Evolutionary conservation across 305 asterid species (phyloP).

Genomic region (Fraxinus sp.): DNA sequence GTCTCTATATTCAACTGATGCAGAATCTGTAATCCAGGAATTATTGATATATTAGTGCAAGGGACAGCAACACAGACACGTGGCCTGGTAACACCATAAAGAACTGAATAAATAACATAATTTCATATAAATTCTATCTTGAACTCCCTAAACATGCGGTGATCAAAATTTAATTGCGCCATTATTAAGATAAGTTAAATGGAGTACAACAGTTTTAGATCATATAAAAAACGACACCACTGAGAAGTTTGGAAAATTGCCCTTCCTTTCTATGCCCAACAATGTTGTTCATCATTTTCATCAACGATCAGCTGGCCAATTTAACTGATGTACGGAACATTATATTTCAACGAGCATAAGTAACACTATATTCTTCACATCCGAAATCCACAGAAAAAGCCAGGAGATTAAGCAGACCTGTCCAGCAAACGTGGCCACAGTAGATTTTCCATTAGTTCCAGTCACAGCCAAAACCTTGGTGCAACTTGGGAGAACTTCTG

Average conservation of each 20-base stretch:
- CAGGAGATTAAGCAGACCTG: constrained; percentile 25
- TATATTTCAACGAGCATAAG: not conserved
- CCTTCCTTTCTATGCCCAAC: not conserved
- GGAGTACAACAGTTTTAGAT: not conserved
- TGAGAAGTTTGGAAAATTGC: not conserved
- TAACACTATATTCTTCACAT: not conserved
- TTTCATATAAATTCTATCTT: not conserved
- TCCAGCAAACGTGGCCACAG: constrained; percentile 40
- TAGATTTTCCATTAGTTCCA: constrained; percentile 50
- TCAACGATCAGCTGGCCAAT: not conserved
- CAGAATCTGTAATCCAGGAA: constrained; percentile 29
- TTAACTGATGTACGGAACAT: not conserved
- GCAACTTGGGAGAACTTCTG: constrained; percentile 35
- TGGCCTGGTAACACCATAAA: not conserved
- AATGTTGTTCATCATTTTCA: not conserved
- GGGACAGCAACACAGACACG: not conserved
- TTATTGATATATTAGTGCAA: constrained; percentile 5
- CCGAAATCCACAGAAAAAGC: not conserved
- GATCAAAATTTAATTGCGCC: not conserved
- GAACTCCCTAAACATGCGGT: not conserved
- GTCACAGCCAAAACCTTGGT: constrained; percentile 40
- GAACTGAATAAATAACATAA: not conserved
- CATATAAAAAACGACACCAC: not conserved
- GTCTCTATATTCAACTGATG: constrained; percentile 29
- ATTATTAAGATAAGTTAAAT: not conserved